Percentiles rank a stretch among this genome's conserved stretches.
Evolutionary conservation across 2,329 filamentous ascomycete genomes (phyloP).

Genomic region (Calonectria multiphialidica): DNA sequence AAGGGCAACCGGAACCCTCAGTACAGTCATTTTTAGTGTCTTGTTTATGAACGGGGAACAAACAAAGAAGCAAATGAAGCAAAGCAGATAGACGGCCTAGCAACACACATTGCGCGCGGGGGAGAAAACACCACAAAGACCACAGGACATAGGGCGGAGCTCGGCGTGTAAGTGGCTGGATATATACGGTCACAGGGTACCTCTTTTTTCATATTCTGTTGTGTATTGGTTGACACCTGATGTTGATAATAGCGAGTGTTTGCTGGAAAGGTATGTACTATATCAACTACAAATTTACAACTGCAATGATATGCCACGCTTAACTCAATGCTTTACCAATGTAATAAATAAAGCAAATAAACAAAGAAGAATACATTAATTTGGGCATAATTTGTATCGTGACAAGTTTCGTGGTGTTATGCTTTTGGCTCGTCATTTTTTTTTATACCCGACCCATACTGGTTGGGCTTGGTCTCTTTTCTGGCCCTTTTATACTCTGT

Average conservation of each 20-base stretch:
- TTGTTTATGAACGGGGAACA: neutral
- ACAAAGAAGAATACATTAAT: no score
- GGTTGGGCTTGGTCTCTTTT: no score
- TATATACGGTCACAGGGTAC: neutral
- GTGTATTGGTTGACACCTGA: neutral
- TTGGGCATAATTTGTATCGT: no score
- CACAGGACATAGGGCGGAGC: conserved; percentile 13
- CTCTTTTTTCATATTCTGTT: neutral
- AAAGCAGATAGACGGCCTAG: neutral
- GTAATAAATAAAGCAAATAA: no score
- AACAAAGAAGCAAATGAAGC: neutral
- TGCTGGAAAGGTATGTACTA: neutral
- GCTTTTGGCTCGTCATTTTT: no score
- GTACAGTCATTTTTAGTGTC: conserved; percentile 1
- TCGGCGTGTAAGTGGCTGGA: conserved; percentile 16
- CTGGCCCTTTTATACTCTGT: no score
- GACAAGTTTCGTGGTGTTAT: no score
- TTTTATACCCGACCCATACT: no score
- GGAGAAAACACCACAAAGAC: neutral
- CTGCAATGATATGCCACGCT: neutral
- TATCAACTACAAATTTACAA: neutral
- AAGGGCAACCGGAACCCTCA: neutral
- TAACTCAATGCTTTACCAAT: no score
- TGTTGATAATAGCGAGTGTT: conserved; percentile 12
- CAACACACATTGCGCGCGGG: conserved; percentile 3